A percentile compares a stretch with the other conserved stretches of the same genome.
These are phyloP conservation scores for Plasmodium coatneyi DNA, from an alignment of 169 alveolate genomes.

Conservation along the genomic window DNA sequence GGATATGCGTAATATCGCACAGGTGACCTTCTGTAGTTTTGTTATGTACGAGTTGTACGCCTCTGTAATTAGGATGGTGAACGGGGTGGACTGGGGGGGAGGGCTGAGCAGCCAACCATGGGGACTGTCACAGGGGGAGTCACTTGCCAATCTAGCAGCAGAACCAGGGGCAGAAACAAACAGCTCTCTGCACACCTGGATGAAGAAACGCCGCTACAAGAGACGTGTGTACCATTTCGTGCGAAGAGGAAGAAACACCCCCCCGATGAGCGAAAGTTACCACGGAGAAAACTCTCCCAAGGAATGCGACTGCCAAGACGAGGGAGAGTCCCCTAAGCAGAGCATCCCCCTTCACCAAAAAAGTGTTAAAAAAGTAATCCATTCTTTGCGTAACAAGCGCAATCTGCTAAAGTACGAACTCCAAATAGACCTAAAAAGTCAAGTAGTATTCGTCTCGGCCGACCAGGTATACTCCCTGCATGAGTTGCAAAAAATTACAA, in stretches of 20 bases:
- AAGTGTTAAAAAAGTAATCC: neutral
- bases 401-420: neutral
- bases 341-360: neutral
- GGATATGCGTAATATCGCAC: constrained; percentile 18
- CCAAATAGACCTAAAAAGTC: constrained; percentile 9
- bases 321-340: neutral
- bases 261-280: neutral
- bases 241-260: neutral
- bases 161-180: neutral
- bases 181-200: neutral
- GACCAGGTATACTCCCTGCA: neutral
- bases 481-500: neutral
- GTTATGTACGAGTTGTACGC: constrained; percentile 29
- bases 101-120: neutral
- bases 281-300: neutral
- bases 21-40: constrained; percentile 15
- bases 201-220: neutral
- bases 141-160: neutral
- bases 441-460: neutral
- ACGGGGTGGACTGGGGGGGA: neutral
- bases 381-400: neutral
- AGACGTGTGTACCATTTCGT: neutral
- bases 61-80: neutral
- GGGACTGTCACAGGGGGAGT: neutral
- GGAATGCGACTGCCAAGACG: neutral